Percentiles rank a stretch among this genome's conserved stretches.
These are phyloP conservation scores for Phytophthora boehmeriae DNA, from an alignment of 352 stramenopile species.

Conservation along the genomic window DNA sequence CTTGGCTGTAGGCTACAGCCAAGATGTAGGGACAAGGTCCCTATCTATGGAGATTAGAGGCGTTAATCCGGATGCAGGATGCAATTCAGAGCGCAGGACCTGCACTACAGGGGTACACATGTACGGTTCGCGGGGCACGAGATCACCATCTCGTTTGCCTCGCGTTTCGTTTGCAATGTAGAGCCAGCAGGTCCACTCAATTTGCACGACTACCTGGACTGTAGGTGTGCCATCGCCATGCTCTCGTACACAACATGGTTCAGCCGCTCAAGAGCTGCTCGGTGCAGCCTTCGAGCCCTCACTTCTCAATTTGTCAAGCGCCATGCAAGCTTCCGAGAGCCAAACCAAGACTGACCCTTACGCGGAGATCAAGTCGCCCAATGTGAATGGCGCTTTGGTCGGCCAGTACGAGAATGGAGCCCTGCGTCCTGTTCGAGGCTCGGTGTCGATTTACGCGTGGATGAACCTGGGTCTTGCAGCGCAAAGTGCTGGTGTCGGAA, in stretches of 20 bases:
- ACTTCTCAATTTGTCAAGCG: constrained; percentile 27
- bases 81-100: not conserved
- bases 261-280: constrained; percentile 1
- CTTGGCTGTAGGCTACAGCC: not conserved
- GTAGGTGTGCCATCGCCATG: not conserved
- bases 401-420: constrained; percentile 38
- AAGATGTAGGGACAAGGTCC: constrained; percentile 21
- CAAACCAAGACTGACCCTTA: constrained; percentile 40
- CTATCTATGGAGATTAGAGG: constrained; percentile 29
- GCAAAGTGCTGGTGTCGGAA: constrained; percentile 47
- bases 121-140: constrained; percentile 3
- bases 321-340: constrained; percentile 26
- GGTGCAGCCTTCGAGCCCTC: constrained; percentile 8
- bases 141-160: constrained; percentile 23
- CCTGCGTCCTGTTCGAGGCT: constrained; percentile 34
- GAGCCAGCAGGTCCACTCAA: constrained; percentile 33
- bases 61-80: constrained; percentile 18
- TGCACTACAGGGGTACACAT: not conserved
- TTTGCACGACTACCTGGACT: not conserved
- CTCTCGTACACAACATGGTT: not conserved
- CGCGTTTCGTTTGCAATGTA: constrained; percentile 24
- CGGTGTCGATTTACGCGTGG: constrained; percentile 47
- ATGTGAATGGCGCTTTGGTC: constrained; percentile 18
- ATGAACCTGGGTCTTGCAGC: constrained; percentile 54
- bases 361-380: constrained; percentile 36